phyloP scores from a whole-genome alignment of 169 alveolate species.

The Plasmodium gallinaceum region DNA sequence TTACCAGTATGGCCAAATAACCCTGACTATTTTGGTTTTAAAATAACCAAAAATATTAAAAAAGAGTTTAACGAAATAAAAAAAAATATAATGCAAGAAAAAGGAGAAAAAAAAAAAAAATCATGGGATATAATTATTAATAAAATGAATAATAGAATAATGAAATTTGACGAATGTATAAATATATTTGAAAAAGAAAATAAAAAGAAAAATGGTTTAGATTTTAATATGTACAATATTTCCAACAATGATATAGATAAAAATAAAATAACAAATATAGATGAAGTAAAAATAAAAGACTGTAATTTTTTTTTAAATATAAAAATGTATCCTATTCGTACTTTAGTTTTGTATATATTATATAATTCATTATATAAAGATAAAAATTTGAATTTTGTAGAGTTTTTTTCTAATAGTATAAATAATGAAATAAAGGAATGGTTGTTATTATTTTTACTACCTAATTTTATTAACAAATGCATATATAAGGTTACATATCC shows the following conservation, averaged over 20 bases:
- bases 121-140: conserved; percentile 21
- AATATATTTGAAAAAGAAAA: neutral
- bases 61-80: conserved; percentile 37
- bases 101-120: conserved; percentile 9
- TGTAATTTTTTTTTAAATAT: conserved; percentile 40
- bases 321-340: conserved; percentile 65
- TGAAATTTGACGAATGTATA: conserved; percentile 16
- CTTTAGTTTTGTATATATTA: conserved; percentile 36
- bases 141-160: conserved; percentile 14
- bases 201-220: neutral
- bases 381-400: conserved; percentile 37
- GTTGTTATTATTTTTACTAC: conserved; percentile 61
- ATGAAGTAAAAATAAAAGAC: conserved; percentile 62
- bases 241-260: conserved; percentile 8
- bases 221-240: neutral
- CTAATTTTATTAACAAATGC: conserved; percentile 49
- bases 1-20: conserved; percentile 64
- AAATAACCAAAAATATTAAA: conserved; percentile 34
- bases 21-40: conserved; percentile 69
- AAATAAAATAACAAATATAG: conserved; percentile 23
- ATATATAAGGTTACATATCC: conserved; percentile 76
- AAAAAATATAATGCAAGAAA: conserved; percentile 13
- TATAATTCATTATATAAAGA: conserved; percentile 54
- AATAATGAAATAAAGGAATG: conserved; percentile 63
- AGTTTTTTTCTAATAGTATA: conserved; percentile 52